These are phyloP conservation scores for Zalerion maritima DNA, from an alignment of 495 filamentous ascomycete species.

Conservation along the genomic window DNA sequence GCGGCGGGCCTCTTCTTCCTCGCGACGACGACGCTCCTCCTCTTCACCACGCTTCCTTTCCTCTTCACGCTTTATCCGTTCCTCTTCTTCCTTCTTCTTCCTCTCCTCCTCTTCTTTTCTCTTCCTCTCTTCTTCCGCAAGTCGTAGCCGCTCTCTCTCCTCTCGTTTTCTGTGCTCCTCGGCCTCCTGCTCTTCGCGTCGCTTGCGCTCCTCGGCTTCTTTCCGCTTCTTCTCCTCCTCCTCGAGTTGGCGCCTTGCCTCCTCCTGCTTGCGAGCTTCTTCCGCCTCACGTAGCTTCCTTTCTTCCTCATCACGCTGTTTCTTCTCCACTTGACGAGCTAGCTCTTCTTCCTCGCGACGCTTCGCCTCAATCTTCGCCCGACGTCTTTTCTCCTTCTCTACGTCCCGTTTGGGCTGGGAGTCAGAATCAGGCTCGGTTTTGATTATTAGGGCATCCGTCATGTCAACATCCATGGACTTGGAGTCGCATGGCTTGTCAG, in stretches of 20 bases:
- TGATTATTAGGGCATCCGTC: no score
- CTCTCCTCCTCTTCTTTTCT: conserved; percentile 20
- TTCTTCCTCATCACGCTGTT: conserved; percentile 14
- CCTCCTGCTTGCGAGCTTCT: conserved; percentile 18
- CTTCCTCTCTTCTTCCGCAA: conserved; percentile 21
- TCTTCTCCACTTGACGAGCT: conserved; percentile 16
- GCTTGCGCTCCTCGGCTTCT: conserved; percentile 24
- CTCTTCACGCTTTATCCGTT: conserved; percentile 16
- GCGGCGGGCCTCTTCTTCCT: conserved; percentile 29
- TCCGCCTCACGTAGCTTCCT: conserved; percentile 19
- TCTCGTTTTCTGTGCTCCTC: conserved; percentile 16
- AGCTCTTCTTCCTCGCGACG: conserved; percentile 34
- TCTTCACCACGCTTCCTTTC: conserved; percentile 21
- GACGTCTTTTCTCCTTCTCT: conserved; percentile 13
- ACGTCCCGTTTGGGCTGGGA: conserved; percentile 12
- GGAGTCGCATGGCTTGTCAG: conserved; percentile 10
- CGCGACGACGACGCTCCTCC: conserved; percentile 27
- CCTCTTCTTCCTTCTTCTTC: conserved; percentile 12
- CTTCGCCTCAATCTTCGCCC: conserved; percentile 16
- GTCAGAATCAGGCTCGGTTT: no score
- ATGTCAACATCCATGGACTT: no score
- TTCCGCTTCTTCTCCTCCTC: conserved; percentile 18
- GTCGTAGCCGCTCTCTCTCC: conserved; percentile 13
- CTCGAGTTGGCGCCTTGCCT: conserved; percentile 7
- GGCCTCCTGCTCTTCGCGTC: conserved; percentile 19